phyloP scores from a whole-genome alignment of 768 basidiomycete genomes.

The Suillus spraguei region DNA sequence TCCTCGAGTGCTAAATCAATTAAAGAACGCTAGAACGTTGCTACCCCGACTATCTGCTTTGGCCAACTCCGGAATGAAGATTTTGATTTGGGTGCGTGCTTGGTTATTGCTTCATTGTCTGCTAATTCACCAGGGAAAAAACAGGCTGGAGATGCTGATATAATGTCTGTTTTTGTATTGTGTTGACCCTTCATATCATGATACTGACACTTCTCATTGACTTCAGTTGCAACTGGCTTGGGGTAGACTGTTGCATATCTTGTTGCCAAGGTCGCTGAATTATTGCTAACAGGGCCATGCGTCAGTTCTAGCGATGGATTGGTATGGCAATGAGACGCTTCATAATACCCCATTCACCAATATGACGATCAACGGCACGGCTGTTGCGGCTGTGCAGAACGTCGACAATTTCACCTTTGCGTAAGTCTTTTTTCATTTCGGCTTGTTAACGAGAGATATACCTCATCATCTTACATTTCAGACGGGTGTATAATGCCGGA shows the following conservation, averaged over 20 bases:
- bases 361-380: slow-evolving; percentile 54
- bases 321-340: slow-evolving; percentile 45
- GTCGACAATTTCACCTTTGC: slow-evolving; percentile 56
- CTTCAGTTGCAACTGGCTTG: slow-evolving; percentile 27
- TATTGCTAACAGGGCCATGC: slow-evolving; percentile 28
- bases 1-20: slow-evolving; percentile 9
- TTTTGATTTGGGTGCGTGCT: slow-evolving; percentile 41
- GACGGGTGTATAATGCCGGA: slow-evolving; percentile 58
- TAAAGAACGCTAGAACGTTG: slow-evolving; percentile 37
- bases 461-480: slow-evolving; percentile 20
- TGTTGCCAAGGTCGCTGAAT: background rate
- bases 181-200: background rate
- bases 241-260: slow-evolving; percentile 33
- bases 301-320: slow-evolving; percentile 46
- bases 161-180: slow-evolving; percentile 22
- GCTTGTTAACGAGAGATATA: background rate
- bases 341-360: slow-evolving; percentile 47
- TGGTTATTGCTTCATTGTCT: no score
- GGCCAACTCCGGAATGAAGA: slow-evolving; percentile 39
- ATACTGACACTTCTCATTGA: slow-evolving; percentile 10
- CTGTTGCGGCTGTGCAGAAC: slow-evolving; percentile 63
- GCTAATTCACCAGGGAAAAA: background rate
- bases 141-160: slow-evolving; percentile 32
- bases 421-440: slow-evolving; percentile 38
- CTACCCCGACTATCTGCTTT: slow-evolving; percentile 40